A percentile compares a stretch with the other conserved stretches of the same genome.
Conservation (phyloP, 2,329 filamentous ascomycete species). For the Colletotrichum tabaci region DNA sequence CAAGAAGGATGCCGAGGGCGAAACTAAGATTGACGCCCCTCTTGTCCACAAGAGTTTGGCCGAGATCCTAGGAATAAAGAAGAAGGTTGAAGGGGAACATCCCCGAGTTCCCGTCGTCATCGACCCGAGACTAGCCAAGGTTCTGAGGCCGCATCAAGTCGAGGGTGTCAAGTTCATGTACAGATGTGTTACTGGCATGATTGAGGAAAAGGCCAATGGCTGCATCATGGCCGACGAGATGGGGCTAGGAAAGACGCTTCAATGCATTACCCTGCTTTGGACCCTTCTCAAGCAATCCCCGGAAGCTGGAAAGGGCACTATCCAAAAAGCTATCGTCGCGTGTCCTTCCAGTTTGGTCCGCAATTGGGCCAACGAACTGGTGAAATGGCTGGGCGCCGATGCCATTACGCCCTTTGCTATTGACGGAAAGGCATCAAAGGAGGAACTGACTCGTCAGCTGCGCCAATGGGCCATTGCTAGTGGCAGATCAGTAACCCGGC, state of each 20-base stretch:
- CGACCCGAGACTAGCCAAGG: constrained; percentile 89
- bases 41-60: constrained; percentile 94
- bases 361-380: constrained; percentile 98
- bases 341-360: constrained; percentile 96
- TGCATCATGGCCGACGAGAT: constrained; percentile 99
- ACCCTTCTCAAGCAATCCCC: constrained; percentile 96
- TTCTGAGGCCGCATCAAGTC: constrained; percentile 95
- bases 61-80: constrained; percentile 95
- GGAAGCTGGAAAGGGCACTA: constrained; percentile 92
- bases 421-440: constrained; percentile 95
- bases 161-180: constrained; percentile 99
- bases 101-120: constrained; percentile 98
- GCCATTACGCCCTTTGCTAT: constrained; percentile 95
- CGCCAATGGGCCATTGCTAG: constrained; percentile 95
- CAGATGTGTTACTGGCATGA: constrained; percentile 92
- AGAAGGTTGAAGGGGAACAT: constrained; percentile 83
- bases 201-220: constrained; percentile 92
- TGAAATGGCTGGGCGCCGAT: constrained; percentile 95
- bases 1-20: constrained; percentile 56
- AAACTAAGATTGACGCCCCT: constrained; percentile 78
- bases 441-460: constrained; percentile 90
- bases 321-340: constrained; percentile 96
- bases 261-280: constrained; percentile 98
- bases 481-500: constrained; percentile 89
- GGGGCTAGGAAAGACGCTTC: constrained; percentile 96